Evolutionary conservation across 441 rosid species (phyloP), one percentile per base, ranked within the genome.

Genomic region (Populus tomentosa): DNA sequence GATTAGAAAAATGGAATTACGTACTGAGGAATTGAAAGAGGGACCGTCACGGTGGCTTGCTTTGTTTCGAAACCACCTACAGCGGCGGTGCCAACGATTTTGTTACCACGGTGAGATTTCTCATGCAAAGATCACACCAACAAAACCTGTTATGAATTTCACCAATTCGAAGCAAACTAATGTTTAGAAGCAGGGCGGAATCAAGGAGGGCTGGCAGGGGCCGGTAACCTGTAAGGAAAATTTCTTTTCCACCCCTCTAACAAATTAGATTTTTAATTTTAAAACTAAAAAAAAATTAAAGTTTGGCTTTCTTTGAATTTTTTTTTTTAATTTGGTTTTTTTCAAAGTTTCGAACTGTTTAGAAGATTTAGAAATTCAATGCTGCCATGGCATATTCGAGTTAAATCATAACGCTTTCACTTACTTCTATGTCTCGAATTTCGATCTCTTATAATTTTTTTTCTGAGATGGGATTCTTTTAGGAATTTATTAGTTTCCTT

Each of bases 51-150:
- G 77, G 56, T 32, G 42, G 64, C 69, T 79, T 50, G 64, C 30
- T 36, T 40, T 24, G 78, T 72, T 67, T 66, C 35, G 32, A 33
- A 56, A 67, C 70, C 75, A 68, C 66, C 80, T 16, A 50, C 80
- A 30, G 53, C 77, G 80, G 80, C 63, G 75, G 72, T 78, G 83
- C 82, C 82, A 64, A 18, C 67, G 80, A 63, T 61, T 18, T 63
- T 77, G 78, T 73, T 63, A 10, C 75, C 74, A 63, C 18, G 21
- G 10, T 21, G 75, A 67, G 67, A 77, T 77, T 50, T 67, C 82
- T 73, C 36, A 53, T 73, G 69, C 13, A 28, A 74, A 46, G 46
- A 67, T 79, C 18, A 6, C 81, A 30, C 82, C 80, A 75, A 77
- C 80, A 79, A 42, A 7, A 66, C 24, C 53, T 23, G 80, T 28